Base-by-base conservation (phyloP, 2,329 filamentous ascomycete species). In the Exserohilum rostratum region DNA sequence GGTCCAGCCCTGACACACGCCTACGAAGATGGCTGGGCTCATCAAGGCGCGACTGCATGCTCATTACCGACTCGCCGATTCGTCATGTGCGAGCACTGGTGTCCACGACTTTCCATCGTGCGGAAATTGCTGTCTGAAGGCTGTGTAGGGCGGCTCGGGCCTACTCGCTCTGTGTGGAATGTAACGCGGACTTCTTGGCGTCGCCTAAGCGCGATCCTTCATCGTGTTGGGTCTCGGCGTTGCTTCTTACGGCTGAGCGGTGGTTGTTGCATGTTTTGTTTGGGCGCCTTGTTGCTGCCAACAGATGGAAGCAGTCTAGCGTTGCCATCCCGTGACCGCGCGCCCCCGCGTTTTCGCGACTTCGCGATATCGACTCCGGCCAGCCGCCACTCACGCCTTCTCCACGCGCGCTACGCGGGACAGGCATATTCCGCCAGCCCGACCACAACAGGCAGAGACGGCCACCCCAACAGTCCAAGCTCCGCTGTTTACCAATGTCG, bases 281-380 rank as follows among this genome's bases (percentile, higher is more conserved):
- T 34, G 31, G 18, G 42, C 30, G 18, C 43, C 33, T 40, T 13
- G 18, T 18, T 10, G 18, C 13, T 5, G n/a, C 11, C 27, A 15
- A 13, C 20, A 10, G 3, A 37, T 27, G 27, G 13, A 30, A 18
- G 13, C 13, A 25, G 47, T 25, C 22, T 46, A 55, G 53, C 27
- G 27, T 15, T 15, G 5, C 18, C 22, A 7, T 43, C 57, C 33
- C 57, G 60, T 61, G 60, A 60, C 38, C 37, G 18, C 63, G 63
- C 59, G 60, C 56, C 33, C 30, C 31, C 61, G 57, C 50, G 57
- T 56, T 47, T 29, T 52, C 44, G 50, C 39, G 50, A 35, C 44
- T 46, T 27, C 51, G 22, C 44, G 38, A 37, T 38, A 39, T 18
- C 20, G 11, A 9, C 25, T 20, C 20, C 27, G 13, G 39, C 44